These are phyloP conservation scores for Colletotrichum theobromicola DNA, from an alignment of 2,329 filamentous ascomycete genomes.

Conservation along the genomic window DNA sequence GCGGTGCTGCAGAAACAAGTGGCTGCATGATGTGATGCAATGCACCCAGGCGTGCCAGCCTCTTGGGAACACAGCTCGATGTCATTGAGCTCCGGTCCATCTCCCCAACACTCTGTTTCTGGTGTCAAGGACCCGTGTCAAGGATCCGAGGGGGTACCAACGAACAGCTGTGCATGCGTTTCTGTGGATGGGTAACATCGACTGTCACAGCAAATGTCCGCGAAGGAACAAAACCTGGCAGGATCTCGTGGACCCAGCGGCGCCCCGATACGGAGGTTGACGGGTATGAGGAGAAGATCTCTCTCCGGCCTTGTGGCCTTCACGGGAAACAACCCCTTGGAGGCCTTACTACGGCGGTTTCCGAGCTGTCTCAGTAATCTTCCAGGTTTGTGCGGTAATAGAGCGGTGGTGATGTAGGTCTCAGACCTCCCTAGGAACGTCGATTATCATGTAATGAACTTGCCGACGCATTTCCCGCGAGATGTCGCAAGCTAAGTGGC, in stretches of 20 bases:
- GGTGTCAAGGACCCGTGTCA: neutral
- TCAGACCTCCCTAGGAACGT: neutral
- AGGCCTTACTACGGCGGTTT: neutral
- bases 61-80: neutral
- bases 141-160: neutral
- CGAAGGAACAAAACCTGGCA: neutral
- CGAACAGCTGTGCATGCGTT: neutral
- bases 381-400: neutral
- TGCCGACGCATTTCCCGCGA: neutral
- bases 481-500: neutral
- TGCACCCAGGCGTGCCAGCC: neutral
- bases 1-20: neutral
- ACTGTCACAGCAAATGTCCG: neutral
- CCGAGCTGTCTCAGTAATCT: neutral
- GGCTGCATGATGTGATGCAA: constrained; percentile 4
- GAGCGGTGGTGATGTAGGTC: neutral
- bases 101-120: neutral
- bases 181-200: neutral
- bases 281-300: neutral
- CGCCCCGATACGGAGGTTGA: neutral
- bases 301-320: neutral
- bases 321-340: neutral
- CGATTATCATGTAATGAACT: neutral
- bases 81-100: neutral
- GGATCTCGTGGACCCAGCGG: neutral